Conservation (phyloP, 2,329 filamentous ascomycete species). For the Fusarium sp. region DNA sequence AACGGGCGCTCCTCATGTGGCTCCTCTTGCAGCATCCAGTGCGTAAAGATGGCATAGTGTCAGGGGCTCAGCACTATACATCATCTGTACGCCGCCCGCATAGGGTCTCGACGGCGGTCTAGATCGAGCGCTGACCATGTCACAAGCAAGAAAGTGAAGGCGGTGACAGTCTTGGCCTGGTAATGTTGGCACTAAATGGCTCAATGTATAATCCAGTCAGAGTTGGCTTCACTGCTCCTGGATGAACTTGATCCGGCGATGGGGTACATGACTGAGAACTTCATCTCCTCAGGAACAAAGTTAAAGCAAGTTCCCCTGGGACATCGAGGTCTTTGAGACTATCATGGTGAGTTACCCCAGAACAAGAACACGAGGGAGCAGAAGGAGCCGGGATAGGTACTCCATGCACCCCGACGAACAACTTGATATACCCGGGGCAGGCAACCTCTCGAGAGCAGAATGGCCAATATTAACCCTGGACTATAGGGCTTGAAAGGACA, state of each 20-base stretch:
- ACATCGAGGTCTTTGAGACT: not conserved
- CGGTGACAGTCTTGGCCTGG: not conserved
- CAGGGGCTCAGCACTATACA: not conserved
- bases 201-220: not conserved
- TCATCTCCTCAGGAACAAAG: not conserved
- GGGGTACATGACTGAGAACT: not conserved
- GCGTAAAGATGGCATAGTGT: not conserved
- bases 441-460: not conserved
- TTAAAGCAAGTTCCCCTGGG: not conserved
- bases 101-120: not conserved
- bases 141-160: not conserved
- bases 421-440: not conserved
- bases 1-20: not conserved
- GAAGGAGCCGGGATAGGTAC: not conserved
- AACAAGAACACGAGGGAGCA: not conserved
- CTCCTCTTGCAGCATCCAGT: not conserved
- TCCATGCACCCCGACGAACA: not conserved
- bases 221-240: not conserved
- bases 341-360: not conserved
- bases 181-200: not conserved
- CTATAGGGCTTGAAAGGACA: not conserved
- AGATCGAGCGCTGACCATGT: not conserved
- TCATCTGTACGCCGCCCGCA: not conserved
- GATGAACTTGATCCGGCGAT: not conserved
- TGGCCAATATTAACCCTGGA: not conserved